phyloP scores from a whole-genome alignment of 2,329 filamentous ascomycete genomes.

The Cladosporium phlei region DNA sequence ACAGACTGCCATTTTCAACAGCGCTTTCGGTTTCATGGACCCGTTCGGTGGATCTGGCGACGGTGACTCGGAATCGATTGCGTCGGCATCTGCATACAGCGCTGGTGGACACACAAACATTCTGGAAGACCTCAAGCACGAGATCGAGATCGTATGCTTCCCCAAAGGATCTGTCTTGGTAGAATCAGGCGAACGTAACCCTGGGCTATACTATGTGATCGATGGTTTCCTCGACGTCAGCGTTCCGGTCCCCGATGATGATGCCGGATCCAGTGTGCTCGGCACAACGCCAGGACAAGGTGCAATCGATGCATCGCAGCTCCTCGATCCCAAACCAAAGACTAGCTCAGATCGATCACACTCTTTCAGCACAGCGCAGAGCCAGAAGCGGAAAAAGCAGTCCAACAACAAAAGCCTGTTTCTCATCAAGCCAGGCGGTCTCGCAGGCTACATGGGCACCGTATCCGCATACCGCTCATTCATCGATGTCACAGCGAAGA shows the following conservation, averaged over 20 bases:
- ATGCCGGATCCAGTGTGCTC: conserved; percentile 40
- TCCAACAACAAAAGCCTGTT: conserved; percentile 68
- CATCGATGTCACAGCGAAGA: conserved; percentile 94
- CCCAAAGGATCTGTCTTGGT: conserved; percentile 90
- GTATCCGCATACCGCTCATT: conserved; percentile 94
- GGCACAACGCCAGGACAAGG: conserved; percentile 36
- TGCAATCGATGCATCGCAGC: conserved; percentile 34
- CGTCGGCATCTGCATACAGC: conserved; percentile 44
- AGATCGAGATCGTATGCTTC: conserved; percentile 96
- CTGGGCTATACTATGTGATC: conserved; percentile 93
- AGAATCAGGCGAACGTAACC: conserved; percentile 94
- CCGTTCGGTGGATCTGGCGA: conserved; percentile 72
- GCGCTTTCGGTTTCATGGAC: conserved; percentile 58
- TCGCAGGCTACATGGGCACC: conserved; percentile 91
- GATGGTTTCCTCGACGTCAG: conserved; percentile 95
- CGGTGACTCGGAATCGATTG: conserved; percentile 80
- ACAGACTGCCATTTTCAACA: conserved; percentile 74
- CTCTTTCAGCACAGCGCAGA: conserved; percentile 4
- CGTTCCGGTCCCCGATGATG: conserved; percentile 68
- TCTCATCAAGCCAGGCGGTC: conserved; percentile 86
- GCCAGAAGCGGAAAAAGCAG: conserved; percentile 41
- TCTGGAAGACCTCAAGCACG: conserved; percentile 78
- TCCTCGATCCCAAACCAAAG: conserved; percentile 9
- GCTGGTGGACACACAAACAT: conserved; percentile 60
- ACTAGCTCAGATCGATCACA: conserved; percentile 7